Evolutionary conservation across 1,139 yeast species (phyloP).

Genomic region (Lizanozyma gosingica): DNA sequence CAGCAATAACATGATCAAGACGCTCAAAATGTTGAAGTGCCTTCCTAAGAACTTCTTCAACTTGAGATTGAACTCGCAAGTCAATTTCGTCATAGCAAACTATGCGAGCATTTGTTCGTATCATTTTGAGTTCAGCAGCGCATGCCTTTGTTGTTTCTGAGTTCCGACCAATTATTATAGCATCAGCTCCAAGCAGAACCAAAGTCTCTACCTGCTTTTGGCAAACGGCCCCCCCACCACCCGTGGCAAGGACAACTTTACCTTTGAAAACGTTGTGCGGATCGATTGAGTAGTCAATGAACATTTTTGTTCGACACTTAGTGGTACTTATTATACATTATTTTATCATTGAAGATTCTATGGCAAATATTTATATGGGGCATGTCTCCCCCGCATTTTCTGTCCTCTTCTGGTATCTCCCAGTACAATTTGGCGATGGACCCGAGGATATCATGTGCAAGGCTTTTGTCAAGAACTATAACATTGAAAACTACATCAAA

Average conservation of each 20-base stretch:
- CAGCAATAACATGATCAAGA: constrained; percentile 20
- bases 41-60: constrained; percentile 14
- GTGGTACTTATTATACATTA: no score
- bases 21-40: constrained; percentile 17
- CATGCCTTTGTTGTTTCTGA: constrained; percentile 13
- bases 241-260: constrained; percentile 13
- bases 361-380: no score
- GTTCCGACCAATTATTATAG: constrained; percentile 19
- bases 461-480: no score
- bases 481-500: no score
- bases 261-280: no score
- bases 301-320: no score
- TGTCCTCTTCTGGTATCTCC: no score
- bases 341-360: no score
- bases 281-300: no score
- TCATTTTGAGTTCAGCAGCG: background rate
- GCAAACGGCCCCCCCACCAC: constrained; percentile 21
- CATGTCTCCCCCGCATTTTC: no score
- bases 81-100: constrained; percentile 13
- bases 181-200: constrained; percentile 19
- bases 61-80: constrained; percentile 14
- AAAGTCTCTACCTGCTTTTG: constrained; percentile 19
- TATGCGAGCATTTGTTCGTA: constrained; percentile 16
- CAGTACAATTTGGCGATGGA: no score
- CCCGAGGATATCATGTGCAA: no score